Evolutionary conservation across 2,329 filamentous ascomycete genomes (phyloP).

Genomic region (Metarhizium robertsii): DNA sequence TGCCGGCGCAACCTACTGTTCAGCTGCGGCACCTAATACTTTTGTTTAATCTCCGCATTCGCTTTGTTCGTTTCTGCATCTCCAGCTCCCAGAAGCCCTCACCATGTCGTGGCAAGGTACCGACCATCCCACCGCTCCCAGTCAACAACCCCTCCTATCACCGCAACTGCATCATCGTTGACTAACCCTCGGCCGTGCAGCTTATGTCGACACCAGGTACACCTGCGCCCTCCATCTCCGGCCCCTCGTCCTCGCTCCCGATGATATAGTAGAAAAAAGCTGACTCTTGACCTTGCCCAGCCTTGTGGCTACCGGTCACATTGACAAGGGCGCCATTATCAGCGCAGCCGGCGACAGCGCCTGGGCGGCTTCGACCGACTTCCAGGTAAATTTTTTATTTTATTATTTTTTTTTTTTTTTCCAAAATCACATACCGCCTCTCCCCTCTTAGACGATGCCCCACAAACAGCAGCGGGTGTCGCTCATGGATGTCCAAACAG

Average conservation of each 20-base stretch:
- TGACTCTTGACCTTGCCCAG: constrained; percentile 33
- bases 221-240: not conserved
- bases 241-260: not conserved
- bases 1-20: not conserved
- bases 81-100: constrained; percentile 8
- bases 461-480: not conserved
- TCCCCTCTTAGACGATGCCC: not conserved
- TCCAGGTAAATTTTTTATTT: constrained; percentile 50
- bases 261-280: constrained; percentile 7
- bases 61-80: not conserved
- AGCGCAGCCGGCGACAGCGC: constrained; percentile 69
- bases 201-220: constrained; percentile 45
- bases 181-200: constrained; percentile 22
- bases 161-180: not conserved
- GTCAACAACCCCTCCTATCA: constrained; percentile 15
- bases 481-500: not conserved
- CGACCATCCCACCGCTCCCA: constrained; percentile 18
- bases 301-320: constrained; percentile 67
- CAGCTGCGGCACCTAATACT: constrained; percentile 1
- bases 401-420: constrained; percentile 16
- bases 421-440: not conserved
- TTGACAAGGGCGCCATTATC: constrained; percentile 81
- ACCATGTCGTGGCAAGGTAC: constrained; percentile 71
- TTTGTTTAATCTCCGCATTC: constrained; percentile 2
- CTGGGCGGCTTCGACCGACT: constrained; percentile 64